Percentiles rank a stretch among this genome's conserved stretches.
These are phyloP conservation scores for Crithidia expoeki DNA, from an alignment of 208 protist genomes.

Conservation along the genomic window DNA sequence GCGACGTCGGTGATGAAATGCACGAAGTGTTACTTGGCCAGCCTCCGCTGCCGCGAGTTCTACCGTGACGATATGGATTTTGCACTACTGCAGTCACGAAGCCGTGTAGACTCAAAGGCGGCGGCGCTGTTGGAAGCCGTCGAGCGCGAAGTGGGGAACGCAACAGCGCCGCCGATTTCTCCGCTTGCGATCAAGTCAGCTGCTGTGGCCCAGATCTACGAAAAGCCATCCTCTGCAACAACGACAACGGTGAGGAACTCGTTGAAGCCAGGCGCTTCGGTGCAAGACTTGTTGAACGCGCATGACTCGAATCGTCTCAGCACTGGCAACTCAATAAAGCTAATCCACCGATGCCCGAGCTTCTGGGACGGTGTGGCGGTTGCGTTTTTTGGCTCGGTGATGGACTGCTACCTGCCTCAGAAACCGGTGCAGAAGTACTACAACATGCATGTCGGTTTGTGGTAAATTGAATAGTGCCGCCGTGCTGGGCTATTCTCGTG, in stretches of 20 bases:
- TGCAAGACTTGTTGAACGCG: neutral
- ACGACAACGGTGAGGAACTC: neutral
- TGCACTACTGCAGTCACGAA: slow-evolving; percentile 39
- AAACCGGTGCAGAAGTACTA: slow-evolving; percentile 75
- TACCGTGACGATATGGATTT: slow-evolving; percentile 76
- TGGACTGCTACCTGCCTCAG: slow-evolving; percentile 84
- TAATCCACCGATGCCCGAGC: slow-evolving; percentile 38
- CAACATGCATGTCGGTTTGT: slow-evolving; percentile 66
- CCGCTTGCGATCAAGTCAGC: slow-evolving; percentile 8
- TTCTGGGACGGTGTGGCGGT: slow-evolving; percentile 85
- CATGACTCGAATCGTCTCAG: neutral
- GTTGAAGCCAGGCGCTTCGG: neutral
- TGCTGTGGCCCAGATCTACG: slow-evolving; percentile 12
- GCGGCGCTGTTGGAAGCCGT: slow-evolving; percentile 10
- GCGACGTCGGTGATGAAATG: slow-evolving; percentile 68
- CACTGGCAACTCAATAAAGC: neutral
- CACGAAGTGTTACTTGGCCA: slow-evolving; percentile 70
- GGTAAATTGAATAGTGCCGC: slow-evolving; percentile 22
- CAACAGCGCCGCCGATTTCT: neutral
- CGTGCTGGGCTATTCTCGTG: neutral
- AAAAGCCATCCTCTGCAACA: neutral
- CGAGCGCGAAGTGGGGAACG: neutral
- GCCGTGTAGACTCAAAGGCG: slow-evolving; percentile 20
- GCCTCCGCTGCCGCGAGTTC: slow-evolving; percentile 77
- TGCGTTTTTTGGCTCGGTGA: slow-evolving; percentile 75